Percentiles rank a stretch among this genome's conserved stretches.
These are phyloP conservation scores for Pseudozyma pruni DNA, from an alignment of 1,284 basidiomycete genomes.

Conservation along the genomic window DNA sequence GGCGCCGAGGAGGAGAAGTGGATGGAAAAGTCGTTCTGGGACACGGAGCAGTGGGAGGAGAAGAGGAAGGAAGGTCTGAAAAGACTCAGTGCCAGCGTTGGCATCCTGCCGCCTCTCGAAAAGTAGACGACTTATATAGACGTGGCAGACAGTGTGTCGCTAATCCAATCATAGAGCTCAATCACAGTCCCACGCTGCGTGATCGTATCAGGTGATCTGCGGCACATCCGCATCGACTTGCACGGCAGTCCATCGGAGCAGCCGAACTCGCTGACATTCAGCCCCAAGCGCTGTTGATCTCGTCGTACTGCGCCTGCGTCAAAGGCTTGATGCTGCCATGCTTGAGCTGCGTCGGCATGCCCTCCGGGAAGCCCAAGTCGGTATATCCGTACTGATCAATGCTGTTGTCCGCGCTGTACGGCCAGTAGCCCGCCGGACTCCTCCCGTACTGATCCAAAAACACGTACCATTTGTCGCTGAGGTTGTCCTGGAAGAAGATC, in stretches of 20 bases:
- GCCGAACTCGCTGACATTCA: no score
- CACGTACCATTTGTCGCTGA: slow-evolving; percentile 15
- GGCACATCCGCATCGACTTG: no score
- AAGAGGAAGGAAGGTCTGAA: slow-evolving; percentile 25
- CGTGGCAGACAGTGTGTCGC: neutral
- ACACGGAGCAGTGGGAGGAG: slow-evolving; percentile 32
- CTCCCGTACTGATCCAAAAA: slow-evolving; percentile 35
- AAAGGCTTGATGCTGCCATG: slow-evolving; percentile 42
- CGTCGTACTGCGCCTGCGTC: slow-evolving; percentile 43
- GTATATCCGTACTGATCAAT: slow-evolving; percentile 28
- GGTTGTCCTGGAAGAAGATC: slow-evolving; percentile 26
- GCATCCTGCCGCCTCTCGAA: slow-evolving; percentile 30
- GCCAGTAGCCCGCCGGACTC: slow-evolving; percentile 27
- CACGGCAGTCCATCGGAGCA: no score
- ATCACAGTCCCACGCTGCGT: no score
- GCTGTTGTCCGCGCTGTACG: slow-evolving; percentile 21
- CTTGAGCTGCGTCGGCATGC: slow-evolving; percentile 32
- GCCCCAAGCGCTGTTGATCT: slow-evolving; percentile 17
- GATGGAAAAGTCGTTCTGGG: slow-evolving; percentile 39
- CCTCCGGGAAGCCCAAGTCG: slow-evolving; percentile 31
- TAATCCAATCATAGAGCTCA: neutral
- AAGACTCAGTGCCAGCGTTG: slow-evolving; percentile 21
- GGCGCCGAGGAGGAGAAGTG: slow-evolving; percentile 37
- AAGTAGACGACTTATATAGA: slow-evolving; percentile 2
- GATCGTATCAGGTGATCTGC: no score